Evolutionary conservation across 306 rosid species (phyloP).

Genomic region (Comarum palustre): DNA sequence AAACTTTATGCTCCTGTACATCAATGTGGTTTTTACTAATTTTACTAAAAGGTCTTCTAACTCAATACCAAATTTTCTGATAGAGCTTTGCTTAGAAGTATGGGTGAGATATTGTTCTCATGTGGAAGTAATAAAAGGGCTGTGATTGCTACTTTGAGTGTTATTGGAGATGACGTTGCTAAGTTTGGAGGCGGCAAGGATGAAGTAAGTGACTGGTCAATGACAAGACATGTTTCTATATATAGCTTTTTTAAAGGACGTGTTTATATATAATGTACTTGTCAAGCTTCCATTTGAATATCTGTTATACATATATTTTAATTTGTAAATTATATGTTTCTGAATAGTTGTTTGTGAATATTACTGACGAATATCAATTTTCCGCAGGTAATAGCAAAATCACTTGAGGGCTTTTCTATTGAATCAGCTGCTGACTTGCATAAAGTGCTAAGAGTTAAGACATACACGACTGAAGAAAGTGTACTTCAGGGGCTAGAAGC

Average conservation of each 20-base stretch:
- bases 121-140: conserved; percentile 74
- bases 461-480: conserved; percentile 54
- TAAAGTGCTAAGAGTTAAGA: conserved; percentile 66
- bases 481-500: conserved; percentile 70
- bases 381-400: conserved; percentile 53
- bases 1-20: conserved; percentile 9
- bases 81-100: conserved; percentile 85
- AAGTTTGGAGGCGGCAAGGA: conserved; percentile 49
- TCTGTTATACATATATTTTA: conserved; percentile 15
- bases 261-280: conserved; percentile 8
- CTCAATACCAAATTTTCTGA: conserved; percentile 11
- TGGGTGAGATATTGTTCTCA: conserved; percentile 79
- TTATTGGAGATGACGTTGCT: conserved; percentile 38
- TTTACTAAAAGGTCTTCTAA: conserved; percentile 18
- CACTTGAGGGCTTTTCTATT: conserved; percentile 74
- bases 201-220: conserved; percentile 46
- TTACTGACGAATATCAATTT: conserved; percentile 24
- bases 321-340: conserved; percentile 19
- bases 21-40: background rate
- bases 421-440: conserved; percentile 77
- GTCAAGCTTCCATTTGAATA: conserved; percentile 17
- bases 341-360: conserved; percentile 1
- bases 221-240: background rate
- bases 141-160: conserved; percentile 70
- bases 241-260: background rate